Evolutionary conservation across 805 yeast genomes (phyloP).

Genomic region (Pichia occidentalis): DNA sequence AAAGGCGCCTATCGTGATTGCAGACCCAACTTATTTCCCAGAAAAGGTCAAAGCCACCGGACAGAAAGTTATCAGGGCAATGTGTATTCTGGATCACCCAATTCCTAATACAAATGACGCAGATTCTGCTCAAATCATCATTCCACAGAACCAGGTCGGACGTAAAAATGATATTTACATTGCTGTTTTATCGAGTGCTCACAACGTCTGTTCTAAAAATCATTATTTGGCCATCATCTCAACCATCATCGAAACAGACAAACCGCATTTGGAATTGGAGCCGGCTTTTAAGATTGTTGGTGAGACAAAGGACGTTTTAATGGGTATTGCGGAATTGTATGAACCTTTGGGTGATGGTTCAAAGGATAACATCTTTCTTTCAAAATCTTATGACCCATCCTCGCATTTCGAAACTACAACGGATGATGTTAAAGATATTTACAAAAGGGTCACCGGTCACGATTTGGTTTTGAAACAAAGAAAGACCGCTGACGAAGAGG

Average conservation of each 20-base stretch:
- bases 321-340: constrained; percentile 88
- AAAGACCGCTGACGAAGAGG: constrained; percentile 58
- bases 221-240: constrained; percentile 90
- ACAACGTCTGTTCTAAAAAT: constrained; percentile 84
- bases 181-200: constrained; percentile 83
- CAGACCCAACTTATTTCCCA: constrained; percentile 97
- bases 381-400: constrained; percentile 87
- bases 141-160: constrained; percentile 92
- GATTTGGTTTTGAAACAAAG: constrained; percentile 83
- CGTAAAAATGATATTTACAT: constrained; percentile 92
- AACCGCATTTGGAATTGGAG: constrained; percentile 86
- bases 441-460: constrained; percentile 86
- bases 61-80: constrained; percentile 68
- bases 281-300: constrained; percentile 92
- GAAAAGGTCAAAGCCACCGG: constrained; percentile 69
- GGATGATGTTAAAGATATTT: constrained; percentile 92
- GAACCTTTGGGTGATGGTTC: constrained; percentile 85
- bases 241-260: constrained; percentile 87
- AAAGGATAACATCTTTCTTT: constrained; percentile 68
- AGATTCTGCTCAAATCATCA: constrained; percentile 88
- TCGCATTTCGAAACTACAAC: constrained; percentile 96
- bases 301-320: constrained; percentile 69
- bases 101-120: constrained; percentile 73
- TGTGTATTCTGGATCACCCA: constrained; percentile 88
- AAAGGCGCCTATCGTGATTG: constrained; percentile 87